Conservation (phyloP, 2,329 filamentous ascomycete genomes). For the Botrytis pseudocinerea region DNA sequence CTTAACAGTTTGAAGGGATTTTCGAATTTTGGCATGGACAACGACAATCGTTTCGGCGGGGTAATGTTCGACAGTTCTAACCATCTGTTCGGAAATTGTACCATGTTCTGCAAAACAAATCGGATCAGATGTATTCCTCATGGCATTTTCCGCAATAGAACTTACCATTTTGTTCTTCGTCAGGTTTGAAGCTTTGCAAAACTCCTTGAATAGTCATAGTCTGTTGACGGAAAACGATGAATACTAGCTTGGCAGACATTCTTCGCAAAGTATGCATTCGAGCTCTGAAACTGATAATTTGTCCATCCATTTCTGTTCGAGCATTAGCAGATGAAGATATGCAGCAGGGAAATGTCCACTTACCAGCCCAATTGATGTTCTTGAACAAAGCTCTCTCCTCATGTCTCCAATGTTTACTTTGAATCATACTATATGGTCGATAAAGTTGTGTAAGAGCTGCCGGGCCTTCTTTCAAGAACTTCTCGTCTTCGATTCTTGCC, state of each 20-base stretch:
- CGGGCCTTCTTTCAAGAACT: slow-evolving; percentile 37
- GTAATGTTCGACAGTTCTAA: slow-evolving; percentile 85
- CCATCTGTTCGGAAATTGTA: slow-evolving; percentile 67
- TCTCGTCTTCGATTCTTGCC: slow-evolving; percentile 39
- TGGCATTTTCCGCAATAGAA: slow-evolving; percentile 7
- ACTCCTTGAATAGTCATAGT: slow-evolving; percentile 83
- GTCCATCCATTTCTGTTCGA: slow-evolving; percentile 34
- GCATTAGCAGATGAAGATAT: slow-evolving; percentile 8
- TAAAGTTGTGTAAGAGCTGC: slow-evolving; percentile 38
- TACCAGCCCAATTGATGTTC: slow-evolving; percentile 38
- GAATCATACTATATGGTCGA: slow-evolving; percentile 40
- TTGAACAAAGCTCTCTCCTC: slow-evolving; percentile 39
- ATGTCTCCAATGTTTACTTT: slow-evolving; percentile 39
- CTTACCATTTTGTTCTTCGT: slow-evolving; percentile 31
- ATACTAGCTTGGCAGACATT: slow-evolving; percentile 79
- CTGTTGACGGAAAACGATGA: slow-evolving; percentile 83
- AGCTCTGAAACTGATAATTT: slow-evolving; percentile 57
- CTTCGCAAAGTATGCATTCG: slow-evolving; percentile 77
- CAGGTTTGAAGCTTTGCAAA: slow-evolving; percentile 46
- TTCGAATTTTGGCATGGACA: slow-evolving; percentile 71
- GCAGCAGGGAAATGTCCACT: slow-evolving; percentile 9
- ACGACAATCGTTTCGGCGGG: slow-evolving; percentile 76
- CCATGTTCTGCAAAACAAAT: slow-evolving; percentile 16
- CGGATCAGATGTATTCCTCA: not conserved
- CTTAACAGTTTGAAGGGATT: slow-evolving; percentile 71